phyloP scores from a whole-genome alignment of 805 yeast species.

The Candida maris region DNA sequence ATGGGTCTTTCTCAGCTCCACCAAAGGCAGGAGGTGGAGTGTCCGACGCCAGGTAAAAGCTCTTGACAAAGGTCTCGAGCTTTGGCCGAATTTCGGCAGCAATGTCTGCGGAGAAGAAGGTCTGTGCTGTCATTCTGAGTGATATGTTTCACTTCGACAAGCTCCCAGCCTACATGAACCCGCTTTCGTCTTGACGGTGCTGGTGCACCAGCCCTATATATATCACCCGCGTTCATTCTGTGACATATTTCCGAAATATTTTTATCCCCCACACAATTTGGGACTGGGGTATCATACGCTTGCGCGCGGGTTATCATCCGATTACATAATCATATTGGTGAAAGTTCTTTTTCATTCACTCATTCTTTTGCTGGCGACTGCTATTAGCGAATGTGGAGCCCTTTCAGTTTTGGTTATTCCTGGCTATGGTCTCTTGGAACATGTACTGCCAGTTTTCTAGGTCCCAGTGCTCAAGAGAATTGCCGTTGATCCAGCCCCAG shows the following conservation, averaged over 20 bases:
- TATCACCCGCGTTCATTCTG: too few species aligned
- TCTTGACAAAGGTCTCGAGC: slow-evolving; percentile 8
- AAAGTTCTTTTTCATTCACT: too few species aligned
- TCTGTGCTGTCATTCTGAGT: neutral
- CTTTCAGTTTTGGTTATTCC: neutral
- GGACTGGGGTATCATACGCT: too few species aligned
- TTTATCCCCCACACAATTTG: too few species aligned
- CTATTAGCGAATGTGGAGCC: too few species aligned
- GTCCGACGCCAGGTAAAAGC: slow-evolving; percentile 13
- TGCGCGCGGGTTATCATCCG: too few species aligned
- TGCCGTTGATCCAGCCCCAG: slow-evolving; percentile 4
- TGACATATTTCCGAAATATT: too few species aligned
- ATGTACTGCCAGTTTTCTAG: slow-evolving; percentile 3
- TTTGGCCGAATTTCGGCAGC: slow-evolving; percentile 3
- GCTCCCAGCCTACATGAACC: too few species aligned
- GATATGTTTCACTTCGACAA: neutral
- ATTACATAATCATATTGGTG: too few species aligned
- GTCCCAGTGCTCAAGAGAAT: slow-evolving; percentile 3
- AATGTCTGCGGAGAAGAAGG: slow-evolving; percentile 5
- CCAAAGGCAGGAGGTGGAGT: slow-evolving; percentile 6
- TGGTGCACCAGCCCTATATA: too few species aligned
- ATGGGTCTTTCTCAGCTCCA: slow-evolving; percentile 4
- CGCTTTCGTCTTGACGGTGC: too few species aligned
- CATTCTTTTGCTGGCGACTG: too few species aligned
- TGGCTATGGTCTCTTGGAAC: slow-evolving; percentile 4